Conservation (phyloP, 208 protist species). For the Borovskyia barvae region DNA sequence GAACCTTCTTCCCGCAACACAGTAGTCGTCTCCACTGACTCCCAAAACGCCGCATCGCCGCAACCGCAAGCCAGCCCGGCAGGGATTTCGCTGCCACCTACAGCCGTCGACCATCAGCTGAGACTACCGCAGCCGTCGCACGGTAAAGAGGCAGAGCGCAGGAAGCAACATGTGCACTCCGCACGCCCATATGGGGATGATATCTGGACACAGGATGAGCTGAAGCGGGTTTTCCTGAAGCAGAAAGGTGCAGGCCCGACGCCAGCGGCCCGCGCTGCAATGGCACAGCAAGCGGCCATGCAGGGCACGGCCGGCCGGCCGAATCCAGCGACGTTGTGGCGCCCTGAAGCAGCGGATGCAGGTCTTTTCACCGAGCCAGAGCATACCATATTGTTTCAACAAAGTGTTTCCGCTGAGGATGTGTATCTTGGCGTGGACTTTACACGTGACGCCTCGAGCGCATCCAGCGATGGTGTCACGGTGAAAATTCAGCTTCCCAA, state of each 20-base stretch:
- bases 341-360: slow-evolving; percentile 15
- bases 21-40: neutral
- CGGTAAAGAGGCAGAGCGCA: slow-evolving; percentile 37
- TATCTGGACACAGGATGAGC: slow-evolving; percentile 84
- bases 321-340: slow-evolving; percentile 10
- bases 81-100: slow-evolving; percentile 65
- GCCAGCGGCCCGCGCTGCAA: slow-evolving; percentile 6
- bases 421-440: slow-evolving; percentile 84
- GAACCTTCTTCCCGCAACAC: neutral
- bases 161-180: slow-evolving; percentile 16
- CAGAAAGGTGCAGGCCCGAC: slow-evolving; percentile 18
- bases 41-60: neutral
- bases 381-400: slow-evolving; percentile 78
- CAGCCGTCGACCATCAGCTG: slow-evolving; percentile 75
- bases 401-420: slow-evolving; percentile 79
- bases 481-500: slow-evolving; percentile 75
- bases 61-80: slow-evolving; percentile 21
- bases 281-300: neutral
- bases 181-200: slow-evolving; percentile 52
- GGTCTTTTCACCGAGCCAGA: slow-evolving; percentile 37
- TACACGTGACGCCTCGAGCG: slow-evolving; percentile 45
- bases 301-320: slow-evolving; percentile 1
- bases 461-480: slow-evolving; percentile 66
- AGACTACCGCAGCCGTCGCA: slow-evolving; percentile 67
- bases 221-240: slow-evolving; percentile 24